Percentiles rank a stretch among this genome's conserved stretches.
These are phyloP conservation scores for Pyrenophora teres DNA, from an alignment of 2,329 filamentous ascomycete species.

Conservation along the genomic window DNA sequence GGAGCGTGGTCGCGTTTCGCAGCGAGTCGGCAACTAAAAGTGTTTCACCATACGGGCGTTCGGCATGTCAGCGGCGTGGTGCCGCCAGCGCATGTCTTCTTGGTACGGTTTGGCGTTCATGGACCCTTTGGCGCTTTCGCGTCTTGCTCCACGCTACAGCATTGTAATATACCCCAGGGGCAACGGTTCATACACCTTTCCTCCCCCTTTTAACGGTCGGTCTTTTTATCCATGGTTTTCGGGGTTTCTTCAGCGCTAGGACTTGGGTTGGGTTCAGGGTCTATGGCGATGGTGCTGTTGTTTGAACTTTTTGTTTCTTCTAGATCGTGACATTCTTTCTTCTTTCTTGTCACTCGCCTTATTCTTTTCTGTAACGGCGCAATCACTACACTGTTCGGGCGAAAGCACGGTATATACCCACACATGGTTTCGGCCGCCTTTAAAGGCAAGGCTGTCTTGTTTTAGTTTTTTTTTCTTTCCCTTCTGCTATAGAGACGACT, in stretches of 20 bases:
- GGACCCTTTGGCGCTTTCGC: background rate
- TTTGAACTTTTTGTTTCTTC: background rate
- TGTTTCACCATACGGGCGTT: constrained; percentile 3
- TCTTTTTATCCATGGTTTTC: background rate
- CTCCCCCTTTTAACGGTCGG: background rate
- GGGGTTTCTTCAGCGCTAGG: background rate
- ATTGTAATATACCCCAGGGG: background rate
- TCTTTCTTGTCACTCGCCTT: background rate
- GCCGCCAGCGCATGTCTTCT: background rate
- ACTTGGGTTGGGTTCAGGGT: too few species aligned
- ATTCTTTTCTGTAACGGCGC: background rate
- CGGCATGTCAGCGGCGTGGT: background rate
- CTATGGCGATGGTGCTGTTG: background rate
- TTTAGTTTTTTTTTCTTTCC: too few species aligned
- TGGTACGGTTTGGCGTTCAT: background rate
- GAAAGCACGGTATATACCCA: constrained; percentile 17
- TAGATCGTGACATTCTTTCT: background rate
- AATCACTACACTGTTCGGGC: background rate
- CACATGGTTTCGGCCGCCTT: too few species aligned
- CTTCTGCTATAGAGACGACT: too few species aligned
- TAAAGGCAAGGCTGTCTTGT: too few species aligned
- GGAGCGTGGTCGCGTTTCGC: constrained; percentile 25
- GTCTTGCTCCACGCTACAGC: background rate
- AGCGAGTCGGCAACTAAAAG: constrained; percentile 19
- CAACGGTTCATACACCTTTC: background rate